Conservation (phyloP, 371 early-diverging fungal species). For the Sporodiniella umbellata region DNA sequence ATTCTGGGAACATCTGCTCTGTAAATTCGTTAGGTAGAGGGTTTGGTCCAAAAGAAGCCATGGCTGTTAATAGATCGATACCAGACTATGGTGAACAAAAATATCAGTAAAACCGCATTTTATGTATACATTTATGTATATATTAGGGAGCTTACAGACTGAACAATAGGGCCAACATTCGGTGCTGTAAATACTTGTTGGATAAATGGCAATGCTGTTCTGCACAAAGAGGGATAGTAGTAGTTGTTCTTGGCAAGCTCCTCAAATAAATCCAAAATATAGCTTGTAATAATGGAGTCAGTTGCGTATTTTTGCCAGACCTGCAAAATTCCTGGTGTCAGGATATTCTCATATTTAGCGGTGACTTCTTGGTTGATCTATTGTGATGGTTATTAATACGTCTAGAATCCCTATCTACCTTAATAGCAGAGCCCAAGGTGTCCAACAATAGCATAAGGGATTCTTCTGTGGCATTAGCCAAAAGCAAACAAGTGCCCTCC, state of each 20-base stretch:
- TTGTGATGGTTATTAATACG: not conserved
- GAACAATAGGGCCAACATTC: constrained; percentile 41
- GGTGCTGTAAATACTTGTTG: constrained; percentile 52
- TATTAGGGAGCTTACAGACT: constrained; percentile 42
- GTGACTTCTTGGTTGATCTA: constrained; percentile 67
- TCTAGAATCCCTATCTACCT: constrained; percentile 34
- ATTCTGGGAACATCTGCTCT: constrained; percentile 74
- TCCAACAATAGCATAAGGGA: constrained; percentile 79
- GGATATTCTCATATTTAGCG: constrained; percentile 65
- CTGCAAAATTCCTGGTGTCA: constrained; percentile 74
- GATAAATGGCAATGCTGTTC: constrained; percentile 70
- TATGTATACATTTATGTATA: not conserved
- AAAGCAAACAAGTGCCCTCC: constrained; percentile 62
- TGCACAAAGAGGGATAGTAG: constrained; percentile 61
- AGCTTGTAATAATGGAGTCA: constrained; percentile 66
- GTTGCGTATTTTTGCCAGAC: constrained; percentile 72
- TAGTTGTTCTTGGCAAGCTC: constrained; percentile 66
- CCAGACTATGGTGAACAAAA: constrained; percentile 71
- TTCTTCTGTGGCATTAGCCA: constrained; percentile 71
- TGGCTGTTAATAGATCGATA: constrained; percentile 66
- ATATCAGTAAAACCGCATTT: too few species aligned
- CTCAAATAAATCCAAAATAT: constrained; percentile 77
- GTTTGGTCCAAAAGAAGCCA: constrained; percentile 61
- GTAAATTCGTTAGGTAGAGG: constrained; percentile 78
- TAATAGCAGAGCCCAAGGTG: constrained; percentile 67